phyloP scores from a whole-genome alignment of 805 yeast species.

The Pichia deserticola region DNA sequence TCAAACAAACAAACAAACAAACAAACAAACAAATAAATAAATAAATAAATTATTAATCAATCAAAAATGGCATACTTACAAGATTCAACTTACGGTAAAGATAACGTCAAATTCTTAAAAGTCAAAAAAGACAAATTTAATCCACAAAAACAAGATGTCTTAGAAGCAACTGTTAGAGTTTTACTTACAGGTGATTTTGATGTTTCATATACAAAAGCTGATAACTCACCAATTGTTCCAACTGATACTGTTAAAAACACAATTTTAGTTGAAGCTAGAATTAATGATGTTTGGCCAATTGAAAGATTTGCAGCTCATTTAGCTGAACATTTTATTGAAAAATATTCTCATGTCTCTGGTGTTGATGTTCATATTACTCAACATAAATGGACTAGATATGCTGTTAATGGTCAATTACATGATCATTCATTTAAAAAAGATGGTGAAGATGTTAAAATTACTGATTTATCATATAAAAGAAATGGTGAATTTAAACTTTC shows the following conservation, averaged over 20 bases:
- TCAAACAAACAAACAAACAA: conserved; percentile 5
- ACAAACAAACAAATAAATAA: not conserved
- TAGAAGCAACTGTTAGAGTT: conserved; percentile 77
- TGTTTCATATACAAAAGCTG: conserved; percentile 76
- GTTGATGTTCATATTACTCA: conserved; percentile 62
- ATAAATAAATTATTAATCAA: not conserved
- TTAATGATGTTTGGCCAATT: conserved; percentile 79
- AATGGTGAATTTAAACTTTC: conserved; percentile 47
- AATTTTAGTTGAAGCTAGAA: conserved; percentile 73
- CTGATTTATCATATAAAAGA: conserved; percentile 46
- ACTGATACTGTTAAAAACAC: conserved; percentile 93
- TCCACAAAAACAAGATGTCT: conserved; percentile 69
- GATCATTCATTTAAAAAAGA: conserved; percentile 81
- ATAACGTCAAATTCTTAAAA: conserved; percentile 85
- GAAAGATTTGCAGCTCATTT: conserved; percentile 84
- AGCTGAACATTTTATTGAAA: conserved; percentile 70
- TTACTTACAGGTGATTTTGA: conserved; percentile 76
- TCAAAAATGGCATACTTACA: conserved; percentile 24
- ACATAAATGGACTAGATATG: conserved; percentile 68
- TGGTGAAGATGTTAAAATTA: conserved; percentile 72
- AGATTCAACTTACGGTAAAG: conserved; percentile 79
- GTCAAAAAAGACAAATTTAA: conserved; percentile 71
- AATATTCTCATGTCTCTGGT: conserved; percentile 72
- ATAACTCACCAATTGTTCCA: conserved; percentile 84
- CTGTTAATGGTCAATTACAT: conserved; percentile 68